Conservation (phyloP, 495 filamentous ascomycete species). For the Massariosphaeria phaeospora region DNA sequence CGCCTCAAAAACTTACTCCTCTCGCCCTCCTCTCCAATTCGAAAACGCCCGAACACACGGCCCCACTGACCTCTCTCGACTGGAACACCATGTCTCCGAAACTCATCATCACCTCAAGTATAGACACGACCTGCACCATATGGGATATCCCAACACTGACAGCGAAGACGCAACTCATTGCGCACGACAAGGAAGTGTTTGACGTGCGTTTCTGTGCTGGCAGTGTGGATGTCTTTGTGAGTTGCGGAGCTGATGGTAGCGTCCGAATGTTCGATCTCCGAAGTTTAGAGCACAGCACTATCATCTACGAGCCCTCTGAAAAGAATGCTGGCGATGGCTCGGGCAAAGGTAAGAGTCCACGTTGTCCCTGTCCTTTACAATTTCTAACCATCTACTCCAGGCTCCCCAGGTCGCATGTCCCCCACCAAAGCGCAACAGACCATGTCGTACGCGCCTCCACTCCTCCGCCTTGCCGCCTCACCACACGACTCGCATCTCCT, state of each 20-base stretch:
- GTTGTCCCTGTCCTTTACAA: neutral
- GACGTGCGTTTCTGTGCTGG: slow-evolving; percentile 97
- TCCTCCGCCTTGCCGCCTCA: slow-evolving; percentile 85
- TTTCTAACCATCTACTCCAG: neutral
- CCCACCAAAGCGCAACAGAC: slow-evolving; percentile 68
- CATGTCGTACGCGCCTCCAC: slow-evolving; percentile 72
- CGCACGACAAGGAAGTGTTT: slow-evolving; percentile 98
- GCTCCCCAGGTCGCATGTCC: slow-evolving; percentile 47
- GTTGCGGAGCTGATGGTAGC: slow-evolving; percentile 94
- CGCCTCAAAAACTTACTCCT: slow-evolving; percentile 83
- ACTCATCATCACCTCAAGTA: slow-evolving; percentile 96
- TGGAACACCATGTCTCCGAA: slow-evolving; percentile 97
- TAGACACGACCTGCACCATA: slow-evolving; percentile 99
- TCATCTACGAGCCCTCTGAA: slow-evolving; percentile 94
- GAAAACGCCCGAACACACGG: slow-evolving; percentile 96
- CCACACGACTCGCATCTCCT: slow-evolving; percentile 94
- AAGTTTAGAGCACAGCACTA: slow-evolving; percentile 95
- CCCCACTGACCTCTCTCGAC: slow-evolving; percentile 90
- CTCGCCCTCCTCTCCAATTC: slow-evolving; percentile 92
- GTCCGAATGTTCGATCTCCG: slow-evolving; percentile 98
- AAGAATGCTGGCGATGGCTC: slow-evolving; percentile 50
- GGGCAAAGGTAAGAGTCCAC: slow-evolving; percentile 62
- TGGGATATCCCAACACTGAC: slow-evolving; percentile 99
- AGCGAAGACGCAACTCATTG: slow-evolving; percentile 96
- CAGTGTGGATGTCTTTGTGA: slow-evolving; percentile 94